These are phyloP conservation scores for Sarocladium oryzae DNA, from an alignment of 2,329 filamentous ascomycete genomes.

Conservation along the genomic window DNA sequence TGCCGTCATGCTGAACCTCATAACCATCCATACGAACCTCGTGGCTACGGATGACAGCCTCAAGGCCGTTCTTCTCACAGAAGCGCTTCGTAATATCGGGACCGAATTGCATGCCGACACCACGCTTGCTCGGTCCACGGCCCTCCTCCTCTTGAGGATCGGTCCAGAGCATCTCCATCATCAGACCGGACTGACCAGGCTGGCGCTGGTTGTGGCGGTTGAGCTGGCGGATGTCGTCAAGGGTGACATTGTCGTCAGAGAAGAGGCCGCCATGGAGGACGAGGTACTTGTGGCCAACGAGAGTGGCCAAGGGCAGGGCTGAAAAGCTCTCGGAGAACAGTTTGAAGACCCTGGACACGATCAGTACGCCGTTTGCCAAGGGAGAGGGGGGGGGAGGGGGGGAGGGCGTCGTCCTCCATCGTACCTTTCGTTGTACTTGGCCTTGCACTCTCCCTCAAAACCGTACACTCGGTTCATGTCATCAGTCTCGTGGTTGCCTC, in stretches of 20 bases:
- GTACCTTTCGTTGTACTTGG: constrained; percentile 85
- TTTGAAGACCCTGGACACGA: constrained; percentile 68
- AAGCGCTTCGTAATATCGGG: constrained; percentile 94
- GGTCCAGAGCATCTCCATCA: constrained; percentile 99
- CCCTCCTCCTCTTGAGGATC: constrained; percentile 84
- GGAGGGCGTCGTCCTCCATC: too few relatives aligned
- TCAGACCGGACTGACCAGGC: constrained; percentile 85
- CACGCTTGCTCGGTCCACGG: constrained; percentile 89
- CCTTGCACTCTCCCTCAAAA: constrained; percentile 96
- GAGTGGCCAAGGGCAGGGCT: constrained; percentile 80
- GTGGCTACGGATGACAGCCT: constrained; percentile 93
- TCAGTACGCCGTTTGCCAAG: background rate
- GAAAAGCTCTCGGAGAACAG: constrained; percentile 98
- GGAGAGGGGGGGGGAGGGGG: background rate
- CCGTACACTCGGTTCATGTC: constrained; percentile 99
- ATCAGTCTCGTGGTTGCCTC: constrained; percentile 97
- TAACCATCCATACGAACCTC: constrained; percentile 99
- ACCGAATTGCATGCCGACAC: constrained; percentile 93
- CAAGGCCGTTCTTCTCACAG: constrained; percentile 90
- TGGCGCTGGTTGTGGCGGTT: constrained; percentile 87
- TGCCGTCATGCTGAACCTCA: constrained; percentile 92
- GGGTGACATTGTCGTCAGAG: constrained; percentile 85
- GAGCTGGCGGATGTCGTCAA: constrained; percentile 91
- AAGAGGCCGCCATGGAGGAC: constrained; percentile 93
- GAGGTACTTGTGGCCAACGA: constrained; percentile 86